Percentiles rank a stretch among this genome's conserved stretches.
Conservation (phyloP, 2,329 filamentous ascomycete genomes). For the Aspergillus fijiensis region DNA sequence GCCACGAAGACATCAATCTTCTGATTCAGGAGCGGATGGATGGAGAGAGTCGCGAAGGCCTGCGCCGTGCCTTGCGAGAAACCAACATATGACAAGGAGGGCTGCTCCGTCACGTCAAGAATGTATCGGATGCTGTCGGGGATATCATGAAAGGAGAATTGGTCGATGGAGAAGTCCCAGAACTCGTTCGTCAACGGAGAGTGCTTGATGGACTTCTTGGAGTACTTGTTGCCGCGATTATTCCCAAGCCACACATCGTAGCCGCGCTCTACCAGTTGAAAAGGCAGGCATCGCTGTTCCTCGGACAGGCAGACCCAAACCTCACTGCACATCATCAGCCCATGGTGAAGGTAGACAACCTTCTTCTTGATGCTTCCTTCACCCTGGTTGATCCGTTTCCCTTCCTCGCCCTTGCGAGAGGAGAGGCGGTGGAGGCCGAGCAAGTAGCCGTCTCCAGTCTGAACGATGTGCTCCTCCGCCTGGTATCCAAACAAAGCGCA, state of each 20-base stretch:
- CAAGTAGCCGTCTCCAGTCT: constrained; percentile 90
- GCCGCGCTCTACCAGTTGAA: constrained; percentile 81
- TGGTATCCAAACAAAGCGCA: constrained; percentile 88
- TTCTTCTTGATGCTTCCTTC: constrained; percentile 70
- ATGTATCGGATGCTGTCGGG: constrained; percentile 93
- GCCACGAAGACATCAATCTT: constrained; percentile 96
- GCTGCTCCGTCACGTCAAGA: constrained; percentile 75
- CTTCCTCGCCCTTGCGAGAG: constrained; percentile 78
- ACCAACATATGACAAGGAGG: constrained; percentile 89
- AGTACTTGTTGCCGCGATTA: constrained; percentile 98
- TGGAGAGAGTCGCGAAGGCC: constrained; percentile 88
- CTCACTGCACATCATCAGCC: constrained; percentile 96
- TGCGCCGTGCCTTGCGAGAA: constrained; percentile 98
- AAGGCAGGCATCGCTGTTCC: constrained; percentile 79
- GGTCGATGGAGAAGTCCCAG: constrained; percentile 98
- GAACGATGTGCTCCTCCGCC: constrained; percentile 92
- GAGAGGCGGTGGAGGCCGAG: constrained; percentile 85
- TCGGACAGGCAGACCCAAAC: constrained; percentile 96
- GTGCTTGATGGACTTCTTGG: constrained; percentile 80
- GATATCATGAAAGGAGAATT: constrained; percentile 97
- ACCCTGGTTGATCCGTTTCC: constrained; percentile 69
- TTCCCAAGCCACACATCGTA: constrained; percentile 99
- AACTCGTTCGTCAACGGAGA: constrained; percentile 76
- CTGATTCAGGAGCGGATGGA: constrained; percentile 87
- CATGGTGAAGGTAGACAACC: constrained; percentile 92